Base-by-base conservation (phyloP, 2,329 filamentous ascomycete species). In the Claviceps spartinae region DNA sequence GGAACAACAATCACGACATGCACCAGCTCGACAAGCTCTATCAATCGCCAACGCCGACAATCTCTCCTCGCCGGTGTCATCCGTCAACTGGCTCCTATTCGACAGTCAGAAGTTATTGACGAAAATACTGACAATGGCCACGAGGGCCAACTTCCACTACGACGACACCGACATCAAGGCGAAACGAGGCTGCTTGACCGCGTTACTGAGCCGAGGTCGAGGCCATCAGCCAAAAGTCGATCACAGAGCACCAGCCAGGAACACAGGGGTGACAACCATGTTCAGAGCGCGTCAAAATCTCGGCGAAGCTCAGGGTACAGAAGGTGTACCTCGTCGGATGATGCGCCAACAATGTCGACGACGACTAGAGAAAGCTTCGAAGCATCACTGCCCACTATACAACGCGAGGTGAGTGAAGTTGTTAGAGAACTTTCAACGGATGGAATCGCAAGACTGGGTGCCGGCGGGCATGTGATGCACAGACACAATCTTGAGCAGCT, bases 331-430 rank as follows among this genome's bases (percentile, higher is more conserved):
- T 50, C 56, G 14, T 52, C 56, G 26, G 57, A 60, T n/a, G 57
- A 54, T n/a, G 55, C 61, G 48, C 61, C 62, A 41, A 61, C 63
- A 34, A 58, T 56, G 47, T 56, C 55, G 22, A 66, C 69, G 56
- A 34, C 30, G 30, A 69, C 69, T 1, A 67, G 58, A 54, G 61
- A 67, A 36, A 67, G 70, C 50, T 78, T 77, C 54, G 73, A 78
- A 56, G 70, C 72, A 42, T 65, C 80, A 11, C 77, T 77, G 20
- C 73, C 73, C 24, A 75, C 75, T 16, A 70, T 81, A 50, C 70
- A 75, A 60, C 70, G 77, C 64, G 81, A 81, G 69, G 77, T 81
- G 66, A 70, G 76, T 41, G 5, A 20, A 30, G n/a, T 14, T 20
- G 20, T 13, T 11, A 11, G 16, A 34, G 20, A 34, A 16, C 9